Percentiles rank a stretch among this genome's conserved stretches.
phyloP scores from a whole-genome alignment of 2,329 filamentous ascomycete genomes.

The Pseudogymnoascus sp. region DNA sequence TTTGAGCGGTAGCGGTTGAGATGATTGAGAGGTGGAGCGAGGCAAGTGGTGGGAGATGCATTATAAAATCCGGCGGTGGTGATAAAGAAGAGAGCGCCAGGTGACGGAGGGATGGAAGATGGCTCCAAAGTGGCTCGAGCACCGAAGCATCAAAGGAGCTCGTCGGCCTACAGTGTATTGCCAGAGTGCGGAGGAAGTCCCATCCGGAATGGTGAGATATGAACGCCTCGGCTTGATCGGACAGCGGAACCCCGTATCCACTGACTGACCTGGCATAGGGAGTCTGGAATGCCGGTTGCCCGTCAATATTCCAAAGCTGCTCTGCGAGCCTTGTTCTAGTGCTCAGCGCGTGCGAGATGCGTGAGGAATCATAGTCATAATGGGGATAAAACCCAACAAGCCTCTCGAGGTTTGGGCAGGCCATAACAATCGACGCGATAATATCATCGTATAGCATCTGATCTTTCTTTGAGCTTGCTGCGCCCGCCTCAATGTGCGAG shows the following conservation, averaged over 20 bases:
- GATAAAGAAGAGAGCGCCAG: conserved; percentile 54
- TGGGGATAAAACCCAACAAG: conserved; percentile 46
- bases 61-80: conserved; percentile 24
- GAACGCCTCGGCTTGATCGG: conserved; percentile 38
- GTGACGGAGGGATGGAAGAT: conserved; percentile 48
- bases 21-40: conserved; percentile 45
- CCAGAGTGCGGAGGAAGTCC: conserved; percentile 47
- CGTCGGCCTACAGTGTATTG: conserved; percentile 52
- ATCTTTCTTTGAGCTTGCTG: conserved; percentile 27
- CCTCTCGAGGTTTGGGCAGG: conserved; percentile 57
- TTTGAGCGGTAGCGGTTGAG: conserved; percentile 47
- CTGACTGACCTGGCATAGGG: conserved; percentile 17
- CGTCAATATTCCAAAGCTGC: conserved; percentile 50
- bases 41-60: conserved; percentile 48
- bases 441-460: conserved; percentile 49
- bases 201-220: conserved; percentile 47
- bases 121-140: conserved; percentile 42
- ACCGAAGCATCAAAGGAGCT: conserved; percentile 47
- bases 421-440: conserved; percentile 55
- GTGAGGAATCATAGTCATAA: conserved; percentile 50
- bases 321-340: conserved; percentile 49
- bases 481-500: conserved; percentile 32
- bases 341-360: conserved; percentile 52
- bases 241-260: conserved; percentile 35
- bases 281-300: not conserved